Base-by-base conservation (phyloP, 345 rosid genomes). In the Citrus reticulata region DNA sequence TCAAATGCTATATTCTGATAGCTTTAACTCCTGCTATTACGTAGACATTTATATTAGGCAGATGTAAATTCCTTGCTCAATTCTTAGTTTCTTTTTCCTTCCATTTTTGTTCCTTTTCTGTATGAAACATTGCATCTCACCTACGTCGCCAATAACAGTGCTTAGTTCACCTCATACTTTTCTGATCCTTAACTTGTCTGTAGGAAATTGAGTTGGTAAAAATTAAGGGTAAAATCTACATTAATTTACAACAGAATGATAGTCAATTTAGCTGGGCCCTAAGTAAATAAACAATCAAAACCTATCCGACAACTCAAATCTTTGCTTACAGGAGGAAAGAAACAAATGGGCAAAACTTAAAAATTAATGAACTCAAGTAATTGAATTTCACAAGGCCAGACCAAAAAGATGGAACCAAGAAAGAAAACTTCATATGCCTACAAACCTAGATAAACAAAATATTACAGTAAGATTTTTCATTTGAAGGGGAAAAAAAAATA, bases 361-460 rank as follows among this genome's bases (percentile, higher is more conserved):
- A 65, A 60, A 35, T 68, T 42, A 51, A 57, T 27, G 37, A 62
- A 30, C 39, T 80, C 62, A 17, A 19, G 70, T 13, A 76, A 24
- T 58, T 72, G 70, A 83, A 75, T 77, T 74, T 64, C 72, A 73
- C 80, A 64, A 13, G 73, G 77, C 59, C 74, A 60, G 65, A 75
- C 9, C 74, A 24, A 57, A 72, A 69, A 20, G 70, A 19, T 13
- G 24, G 22, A 59, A n/a, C 55, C 24, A 35, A 66, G 35, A 76
- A 74, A 75, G 65, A 51, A 64, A 70, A 82, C 76, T 79, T 79
- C 85, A 77, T 73, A 80, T 78, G 78, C 70, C 83, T 57, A 40
- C 40, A 67, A 62, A 72, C 82, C 82, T 83, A 81, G 62, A 40
- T 70, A 58, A 71, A 83, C 68, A 77, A 67, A 79, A 83, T 81